A percentile compares a stretch with the other conserved stretches of the same genome.
Conservation (phyloP, 176 grass and related monocot genomes). For the Cenchrus purpureus region DNA sequence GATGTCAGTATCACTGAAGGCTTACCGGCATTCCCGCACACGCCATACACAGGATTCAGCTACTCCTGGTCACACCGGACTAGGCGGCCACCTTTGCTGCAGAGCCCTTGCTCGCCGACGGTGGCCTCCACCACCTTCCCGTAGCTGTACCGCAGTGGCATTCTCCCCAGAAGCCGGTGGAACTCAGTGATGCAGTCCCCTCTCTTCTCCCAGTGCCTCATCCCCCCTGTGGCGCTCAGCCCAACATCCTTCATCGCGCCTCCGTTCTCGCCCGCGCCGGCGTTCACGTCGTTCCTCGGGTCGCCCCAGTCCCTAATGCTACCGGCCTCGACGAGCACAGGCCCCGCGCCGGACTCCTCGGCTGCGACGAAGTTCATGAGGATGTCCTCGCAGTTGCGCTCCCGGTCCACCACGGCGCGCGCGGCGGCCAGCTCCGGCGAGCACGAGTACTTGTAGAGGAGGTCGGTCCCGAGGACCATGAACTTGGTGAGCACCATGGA, state of each 20-base stretch:
- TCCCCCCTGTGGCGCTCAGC: slow-evolving; percentile 60
- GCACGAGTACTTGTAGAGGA: slow-evolving; percentile 73
- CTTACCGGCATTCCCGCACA: no score
- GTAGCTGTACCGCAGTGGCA: slow-evolving; percentile 86
- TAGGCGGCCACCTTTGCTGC: slow-evolving; percentile 62
- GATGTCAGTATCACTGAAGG: no score
- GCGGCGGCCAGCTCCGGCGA: slow-evolving; percentile 59
- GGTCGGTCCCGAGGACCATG: slow-evolving; percentile 52
- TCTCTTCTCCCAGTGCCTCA: slow-evolving; percentile 72
- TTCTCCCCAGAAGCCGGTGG: slow-evolving; percentile 76
- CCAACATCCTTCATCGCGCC: slow-evolving; percentile 44
- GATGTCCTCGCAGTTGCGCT: slow-evolving; percentile 92
- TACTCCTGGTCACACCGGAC: slow-evolving; percentile 58
- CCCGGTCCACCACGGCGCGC: slow-evolving; percentile 61
- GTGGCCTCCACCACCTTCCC: slow-evolving; percentile 61
- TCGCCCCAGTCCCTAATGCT: slow-evolving; percentile 86
- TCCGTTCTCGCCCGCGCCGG: background rate
- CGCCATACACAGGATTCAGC: background rate
- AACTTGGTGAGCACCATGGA: slow-evolving; percentile 94
- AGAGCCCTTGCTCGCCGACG: slow-evolving; percentile 71
- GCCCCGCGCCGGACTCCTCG: slow-evolving; percentile 53
- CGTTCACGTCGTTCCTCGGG: slow-evolving; percentile 66
- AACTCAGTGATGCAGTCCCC: slow-evolving; percentile 89
- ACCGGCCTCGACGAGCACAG: slow-evolving; percentile 67
- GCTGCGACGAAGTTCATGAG: slow-evolving; percentile 95